Evolutionary conservation across 441 rosid species (phyloP).

Genomic region (Syzygium malaccense): DNA sequence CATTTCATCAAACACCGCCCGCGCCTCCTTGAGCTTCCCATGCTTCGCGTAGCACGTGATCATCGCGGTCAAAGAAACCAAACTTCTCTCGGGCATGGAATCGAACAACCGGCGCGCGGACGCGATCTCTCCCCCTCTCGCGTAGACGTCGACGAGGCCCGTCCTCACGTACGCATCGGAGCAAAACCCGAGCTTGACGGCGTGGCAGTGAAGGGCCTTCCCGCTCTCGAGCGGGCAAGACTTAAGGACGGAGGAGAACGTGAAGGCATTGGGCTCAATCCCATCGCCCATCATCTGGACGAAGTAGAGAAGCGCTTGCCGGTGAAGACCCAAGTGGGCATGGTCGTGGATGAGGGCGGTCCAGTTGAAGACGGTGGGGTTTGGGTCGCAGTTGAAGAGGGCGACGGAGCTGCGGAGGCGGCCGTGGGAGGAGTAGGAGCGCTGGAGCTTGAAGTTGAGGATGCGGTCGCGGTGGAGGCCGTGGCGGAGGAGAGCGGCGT

Average conservation of each 20-base stretch:
- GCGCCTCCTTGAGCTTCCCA: conserved; percentile 51
- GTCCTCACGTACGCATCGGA: conserved; percentile 48
- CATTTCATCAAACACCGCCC: conserved; percentile 42
- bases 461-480: conserved; percentile 39
- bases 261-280: conserved; percentile 45
- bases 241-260: conserved; percentile 56
- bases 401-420: conserved; percentile 31
- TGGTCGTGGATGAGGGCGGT: conserved; percentile 47
- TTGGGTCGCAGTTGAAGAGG: conserved; percentile 36
- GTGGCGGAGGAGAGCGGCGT: conserved; percentile 58
- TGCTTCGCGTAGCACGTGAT: conserved; percentile 31
- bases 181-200: conserved; percentile 44
- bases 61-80: conserved; percentile 36
- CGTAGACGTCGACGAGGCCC: conserved; percentile 32
- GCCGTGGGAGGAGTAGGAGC: conserved; percentile 53
- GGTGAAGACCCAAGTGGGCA: conserved; percentile 21
- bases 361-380: conserved; percentile 48
- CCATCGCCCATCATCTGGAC: conserved; percentile 33
- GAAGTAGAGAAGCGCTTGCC: conserved; percentile 33
- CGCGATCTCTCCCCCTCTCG: conserved; percentile 24
- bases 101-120: conserved; percentile 39
- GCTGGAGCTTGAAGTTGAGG: conserved; percentile 65
- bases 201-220: conserved; percentile 33
- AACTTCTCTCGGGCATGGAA: conserved; percentile 25
- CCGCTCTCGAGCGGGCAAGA: conserved; percentile 33